A percentile compares a stretch with the other conserved stretches of the same genome.
Conservation (phyloP, 1,284 basidiomycete genomes). For the Exobasidium cylindrosporum region DNA sequence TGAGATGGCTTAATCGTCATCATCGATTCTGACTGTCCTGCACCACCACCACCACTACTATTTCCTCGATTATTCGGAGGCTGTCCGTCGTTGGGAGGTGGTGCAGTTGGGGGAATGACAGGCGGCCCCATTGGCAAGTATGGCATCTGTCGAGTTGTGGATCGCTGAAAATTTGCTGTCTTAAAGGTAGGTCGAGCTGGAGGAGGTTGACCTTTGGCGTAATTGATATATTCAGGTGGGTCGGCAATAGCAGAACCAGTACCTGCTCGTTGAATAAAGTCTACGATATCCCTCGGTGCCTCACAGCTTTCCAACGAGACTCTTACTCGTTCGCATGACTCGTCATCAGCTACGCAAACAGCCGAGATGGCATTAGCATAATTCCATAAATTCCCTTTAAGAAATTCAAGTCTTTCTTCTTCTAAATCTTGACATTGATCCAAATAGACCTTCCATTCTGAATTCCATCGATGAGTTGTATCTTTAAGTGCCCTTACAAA, state of each 20-base stretch:
- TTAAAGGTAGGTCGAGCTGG: conserved; percentile 34
- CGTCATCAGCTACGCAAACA: conserved; percentile 92
- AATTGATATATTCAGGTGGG: conserved; percentile 54
- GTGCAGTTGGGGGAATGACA: background rate
- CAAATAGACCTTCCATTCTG: conserved; percentile 72
- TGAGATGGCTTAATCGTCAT: background rate
- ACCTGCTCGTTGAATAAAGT: conserved; percentile 48
- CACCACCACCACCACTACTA: background rate
- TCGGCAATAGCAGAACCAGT: conserved; percentile 51
- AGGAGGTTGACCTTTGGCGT: conserved; percentile 47
- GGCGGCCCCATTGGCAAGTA: conserved; percentile 11
- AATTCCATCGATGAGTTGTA: conserved; percentile 82
- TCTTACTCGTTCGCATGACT: conserved; percentile 57
- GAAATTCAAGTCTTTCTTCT: conserved; percentile 86
- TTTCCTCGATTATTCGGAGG: background rate
- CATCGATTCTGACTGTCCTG: background rate
- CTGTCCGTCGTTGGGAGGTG: background rate
- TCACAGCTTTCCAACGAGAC: conserved; percentile 52
- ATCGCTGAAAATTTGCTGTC: conserved; percentile 46
- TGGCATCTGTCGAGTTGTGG: conserved; percentile 35
- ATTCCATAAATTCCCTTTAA: conserved; percentile 92
- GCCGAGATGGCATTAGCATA: conserved; percentile 94
- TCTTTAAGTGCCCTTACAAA: conserved; percentile 78
- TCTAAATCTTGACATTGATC: conserved; percentile 88
- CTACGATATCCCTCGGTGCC: conserved; percentile 39